Evolutionary conservation across 768 basidiomycete genomes (phyloP), one percentile per base, ranked within the genome.

Genomic region (Pilatotrama ljubarskyi): DNA sequence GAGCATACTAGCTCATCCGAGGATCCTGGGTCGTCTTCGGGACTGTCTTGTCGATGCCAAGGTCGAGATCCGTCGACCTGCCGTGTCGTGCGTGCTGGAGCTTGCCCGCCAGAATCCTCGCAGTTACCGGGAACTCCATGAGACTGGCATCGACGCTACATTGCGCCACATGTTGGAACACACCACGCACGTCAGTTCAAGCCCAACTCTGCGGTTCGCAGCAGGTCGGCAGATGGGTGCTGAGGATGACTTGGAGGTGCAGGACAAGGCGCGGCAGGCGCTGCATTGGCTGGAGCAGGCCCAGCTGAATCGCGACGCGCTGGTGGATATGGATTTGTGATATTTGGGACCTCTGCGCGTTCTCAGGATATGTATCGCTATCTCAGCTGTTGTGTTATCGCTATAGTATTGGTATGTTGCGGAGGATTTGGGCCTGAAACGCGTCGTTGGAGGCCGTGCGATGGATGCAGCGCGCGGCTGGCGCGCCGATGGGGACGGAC

Each of bases 191-290:
- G 58, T 58, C 51, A 68, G 70, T 42, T 64, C 71, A 37, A 75
- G 70, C 59, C 76, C 69, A 26, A 61, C 58, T 10, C 65, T 69
- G 13, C 32, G 68, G 42, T 55, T 49, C 32, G 47, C 61, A 13
- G 65, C 65, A 50, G 70, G 70, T 2, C 71, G 77, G 49, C 74
- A 72, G 53, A 75, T 77, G 53, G 74, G 76, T 15, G 72, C 80
- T 57, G 86, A 87, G 60, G 84, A 84, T 38, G 86, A 88, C 66
- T 75, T 75, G 67, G 84, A 87, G 59, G 83, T 87, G 17, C 78
- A 83, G 52, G 80, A 78, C 48, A 71, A 77, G 54, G 87, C 88
- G 49, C 76, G 81, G 67, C 69, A 74, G 43, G 85, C 87, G 51
- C 66, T 90, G 69, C 80, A 82, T n/a, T 69, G 73, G 57, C 70